A percentile compares a stretch with the other conserved stretches of the same genome.
Evolutionary conservation across 2,329 filamentous ascomycete genomes (phyloP).

Genomic region (Aureobasidium sp.): DNA sequence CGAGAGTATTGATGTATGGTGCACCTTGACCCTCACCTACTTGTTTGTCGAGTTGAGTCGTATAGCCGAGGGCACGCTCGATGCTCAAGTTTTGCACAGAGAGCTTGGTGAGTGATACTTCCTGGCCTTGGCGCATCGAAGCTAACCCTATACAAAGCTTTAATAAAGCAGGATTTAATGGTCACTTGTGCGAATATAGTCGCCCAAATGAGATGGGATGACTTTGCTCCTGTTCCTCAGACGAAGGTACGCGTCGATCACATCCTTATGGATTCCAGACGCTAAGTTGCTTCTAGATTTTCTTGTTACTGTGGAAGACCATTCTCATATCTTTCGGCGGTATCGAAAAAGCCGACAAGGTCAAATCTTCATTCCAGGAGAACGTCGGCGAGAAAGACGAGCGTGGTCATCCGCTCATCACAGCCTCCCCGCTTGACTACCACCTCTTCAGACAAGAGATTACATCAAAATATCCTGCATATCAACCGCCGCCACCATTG

Average conservation of each 20-base stretch:
- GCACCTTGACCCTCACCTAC: conserved; percentile 42
- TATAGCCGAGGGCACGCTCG: conserved; percentile 23
- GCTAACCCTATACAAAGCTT: not conserved
- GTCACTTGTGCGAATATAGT: conserved; percentile 62
- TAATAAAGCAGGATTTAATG: conserved; percentile 53
- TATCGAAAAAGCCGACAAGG: conserved; percentile 60
- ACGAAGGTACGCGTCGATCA: conserved; percentile 27
- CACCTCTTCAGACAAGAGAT: conserved; percentile 95
- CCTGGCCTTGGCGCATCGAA: not conserved
- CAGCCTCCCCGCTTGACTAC: conserved; percentile 90
- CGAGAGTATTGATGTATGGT: conserved; percentile 40
- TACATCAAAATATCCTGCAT: conserved; percentile 94
- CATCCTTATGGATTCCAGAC: not conserved
- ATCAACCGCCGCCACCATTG: conserved; percentile 76
- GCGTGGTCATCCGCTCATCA: conserved; percentile 71
- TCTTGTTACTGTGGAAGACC: conserved; percentile 87
- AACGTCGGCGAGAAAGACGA: conserved; percentile 45
- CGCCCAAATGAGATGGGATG: conserved; percentile 48
- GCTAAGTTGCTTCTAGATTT: conserved; percentile 46
- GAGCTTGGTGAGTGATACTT: conserved; percentile 17
- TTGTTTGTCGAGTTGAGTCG: conserved; percentile 42
- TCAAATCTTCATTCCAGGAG: conserved; percentile 62
- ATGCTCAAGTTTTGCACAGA: conserved; percentile 23
- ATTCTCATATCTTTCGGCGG: conserved; percentile 81
- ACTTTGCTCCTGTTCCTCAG: conserved; percentile 52